Evolutionary conservation across 208 protist genomes (phyloP).

Genomic region (Entamoeba histolytica): DNA sequence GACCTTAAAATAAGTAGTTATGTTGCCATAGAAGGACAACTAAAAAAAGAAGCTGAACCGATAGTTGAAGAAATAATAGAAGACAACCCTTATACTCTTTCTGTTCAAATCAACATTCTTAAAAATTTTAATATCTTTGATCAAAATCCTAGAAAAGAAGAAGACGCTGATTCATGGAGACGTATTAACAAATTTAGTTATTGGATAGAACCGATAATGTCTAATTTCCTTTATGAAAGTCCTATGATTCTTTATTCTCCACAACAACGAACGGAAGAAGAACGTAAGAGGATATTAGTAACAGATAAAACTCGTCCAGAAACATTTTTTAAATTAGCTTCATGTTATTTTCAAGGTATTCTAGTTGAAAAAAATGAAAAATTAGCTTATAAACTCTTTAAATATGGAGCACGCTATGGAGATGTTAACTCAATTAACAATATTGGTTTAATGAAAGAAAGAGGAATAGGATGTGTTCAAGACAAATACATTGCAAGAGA

Average conservation of each 20-base stretch:
- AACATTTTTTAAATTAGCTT: not conserved
- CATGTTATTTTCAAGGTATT: not conserved
- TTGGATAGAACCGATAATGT: not conserved
- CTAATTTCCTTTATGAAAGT: not conserved
- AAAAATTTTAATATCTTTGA: not conserved
- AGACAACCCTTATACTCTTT: too few relatives aligned
- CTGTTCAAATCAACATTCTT: not conserved
- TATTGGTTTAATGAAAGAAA: not conserved
- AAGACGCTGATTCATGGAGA: not conserved
- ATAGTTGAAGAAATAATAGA: not conserved
- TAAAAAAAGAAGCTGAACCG: not conserved
- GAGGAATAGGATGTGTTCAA: not conserved
- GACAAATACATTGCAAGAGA: not conserved
- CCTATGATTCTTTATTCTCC: not conserved
- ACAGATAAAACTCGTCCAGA: not conserved
- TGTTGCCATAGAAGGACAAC: not conserved
- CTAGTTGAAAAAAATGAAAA: not conserved
- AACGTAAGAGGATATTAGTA: not conserved
- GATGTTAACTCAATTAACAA: not conserved
- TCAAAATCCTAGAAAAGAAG: not conserved
- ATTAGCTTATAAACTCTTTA: not conserved
- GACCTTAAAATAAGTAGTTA: too few relatives aligned
- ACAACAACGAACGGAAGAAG: not conserved
- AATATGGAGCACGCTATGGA: not conserved
- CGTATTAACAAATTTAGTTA: not conserved